Evolutionary conservation across 164 flowering plant genomes (phyloP), one percentile per base, ranked within the genome.

Genomic region (Vitis cinerea): DNA sequence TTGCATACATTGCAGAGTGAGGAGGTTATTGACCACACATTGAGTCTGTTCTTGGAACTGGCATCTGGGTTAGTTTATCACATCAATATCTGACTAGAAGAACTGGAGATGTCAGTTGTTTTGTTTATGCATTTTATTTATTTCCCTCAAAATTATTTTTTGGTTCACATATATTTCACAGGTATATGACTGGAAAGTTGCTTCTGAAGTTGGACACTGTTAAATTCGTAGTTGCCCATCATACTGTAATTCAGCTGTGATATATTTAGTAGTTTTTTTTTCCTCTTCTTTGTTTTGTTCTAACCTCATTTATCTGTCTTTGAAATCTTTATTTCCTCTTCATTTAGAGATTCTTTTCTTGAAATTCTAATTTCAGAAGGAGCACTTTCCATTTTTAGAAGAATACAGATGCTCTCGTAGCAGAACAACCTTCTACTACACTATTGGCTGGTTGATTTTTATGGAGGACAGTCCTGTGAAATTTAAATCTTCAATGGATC

Each of bases 111-210:
- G 0, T 44, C 44, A 6, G 4, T 66, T 54, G 37, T 65, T 29
- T 12, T 23, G 6, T 51, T 54, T 13, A 50, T 59, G 10, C 37
- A 27, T 14, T 30, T 11, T 37, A 11, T 3, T 53, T 51, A 5
- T 55, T 19, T 64, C 9, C 47, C 17, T 66, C 44, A 13, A 23
- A 12, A 10, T 37, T 53, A 17, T 55, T 16, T 58, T 49, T 73
- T 61, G 66, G 29, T 49, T 63, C 8, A 37, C 27, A 23, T 23
- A 23, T 23, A 23, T 23, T 23, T 61, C 52, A 73, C 85, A 96
- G 99, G 65, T 96, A 89, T 75, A 96, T 96, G 99, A 91, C 97
- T 51, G 99, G 99, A 52, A 96, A 92, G 87, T 82, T 89, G 71
- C 97, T 93, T 71, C 76, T 91, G 78, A 96, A 90, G 86, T 84